Evolutionary conservation across 1,139 yeast species (phyloP).

Genomic region (Scheffersomyces quercinus): DNA sequence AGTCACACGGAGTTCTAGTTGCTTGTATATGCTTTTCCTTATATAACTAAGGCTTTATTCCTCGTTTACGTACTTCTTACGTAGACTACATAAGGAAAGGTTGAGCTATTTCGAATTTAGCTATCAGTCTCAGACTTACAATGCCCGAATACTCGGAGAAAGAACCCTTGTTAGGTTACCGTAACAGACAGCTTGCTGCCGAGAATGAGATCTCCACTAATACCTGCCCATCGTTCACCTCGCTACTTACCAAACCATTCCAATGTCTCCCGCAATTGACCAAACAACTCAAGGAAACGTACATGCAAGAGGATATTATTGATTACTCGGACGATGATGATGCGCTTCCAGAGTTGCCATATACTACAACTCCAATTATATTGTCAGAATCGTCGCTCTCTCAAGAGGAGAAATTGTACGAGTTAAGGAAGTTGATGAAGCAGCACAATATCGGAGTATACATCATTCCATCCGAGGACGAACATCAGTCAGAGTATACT

Average conservation of each 20-base stretch:
- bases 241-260: constrained; percentile 24
- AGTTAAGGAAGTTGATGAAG: constrained; percentile 43
- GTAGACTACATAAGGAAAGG: too few relatives aligned
- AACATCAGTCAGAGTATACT: constrained; percentile 58
- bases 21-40: too few relatives aligned
- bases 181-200: constrained; percentile 5
- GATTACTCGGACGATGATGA: constrained; percentile 24
- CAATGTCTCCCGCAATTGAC: constrained; percentile 24
- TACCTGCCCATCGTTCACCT: constrained; percentile 22
- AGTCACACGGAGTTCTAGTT: too few relatives aligned
- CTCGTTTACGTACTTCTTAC: too few relatives aligned
- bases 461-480: constrained; percentile 60
- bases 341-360: constrained; percentile 30
- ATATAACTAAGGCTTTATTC: too few relatives aligned
- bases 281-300: constrained; percentile 2
- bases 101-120: too few relatives aligned
- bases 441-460: constrained; percentile 47
- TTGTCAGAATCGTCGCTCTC: constrained; percentile 10
- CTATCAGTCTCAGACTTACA: neutral
- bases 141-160: constrained; percentile 14
- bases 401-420: constrained; percentile 26
- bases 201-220: constrained; percentile 16
- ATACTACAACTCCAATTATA: constrained; percentile 10
- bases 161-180: constrained; percentile 20
- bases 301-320: constrained; percentile 11